Evolutionary conservation across 257 asterid species (phyloP), one percentile per base, ranked within the genome.

Genomic region (Lithospermum erythrorhizon): DNA sequence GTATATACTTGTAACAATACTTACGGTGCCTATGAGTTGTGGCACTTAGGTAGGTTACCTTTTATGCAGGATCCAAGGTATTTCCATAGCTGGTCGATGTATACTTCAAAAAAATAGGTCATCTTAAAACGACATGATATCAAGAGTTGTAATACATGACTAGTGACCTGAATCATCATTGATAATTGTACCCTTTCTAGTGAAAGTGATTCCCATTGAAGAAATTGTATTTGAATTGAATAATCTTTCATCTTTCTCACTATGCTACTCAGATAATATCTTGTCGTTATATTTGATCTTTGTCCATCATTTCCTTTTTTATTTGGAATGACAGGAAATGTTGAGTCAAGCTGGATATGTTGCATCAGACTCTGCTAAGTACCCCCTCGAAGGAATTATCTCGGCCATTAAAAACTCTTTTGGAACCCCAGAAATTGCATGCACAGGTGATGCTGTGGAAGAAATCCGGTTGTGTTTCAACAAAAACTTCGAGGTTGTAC

Each of bases 371-470:
- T 79, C 89, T 25, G 97, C 84, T 62, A 91, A 79, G 69, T 91
- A 91, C 74, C 98, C 95, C 57, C 55, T 82, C 14, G 95, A 86
- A 51, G 97, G 95, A 57, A 71, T 91, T 65, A 74, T 82, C 68
- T 54, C 94, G 61, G 87, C 98, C 63, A 77, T 91, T 65, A 86
- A 91, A 78, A 88, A 82, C 70, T 90, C 86, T 72, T 91, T 86
- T 65, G 55, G 75, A 67, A 91, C 94, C 63, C 95, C 98, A 53
- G 85, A 78, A 74, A 19, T 88, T 54, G 65, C 76, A 65, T 91
- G 98, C 84, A 70, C 84, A 14, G 73, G 82, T 35, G 90, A 22
- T 74, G 90, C 95, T 53, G 58, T 91, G 59, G 78, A 82, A 80
- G 98, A 91, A 68, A 83, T 91, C 55, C 70, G 73, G 21, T 61